phyloP scores from a whole-genome alignment of 208 protist genomes.

The Leishmania tarentolae region DNA sequence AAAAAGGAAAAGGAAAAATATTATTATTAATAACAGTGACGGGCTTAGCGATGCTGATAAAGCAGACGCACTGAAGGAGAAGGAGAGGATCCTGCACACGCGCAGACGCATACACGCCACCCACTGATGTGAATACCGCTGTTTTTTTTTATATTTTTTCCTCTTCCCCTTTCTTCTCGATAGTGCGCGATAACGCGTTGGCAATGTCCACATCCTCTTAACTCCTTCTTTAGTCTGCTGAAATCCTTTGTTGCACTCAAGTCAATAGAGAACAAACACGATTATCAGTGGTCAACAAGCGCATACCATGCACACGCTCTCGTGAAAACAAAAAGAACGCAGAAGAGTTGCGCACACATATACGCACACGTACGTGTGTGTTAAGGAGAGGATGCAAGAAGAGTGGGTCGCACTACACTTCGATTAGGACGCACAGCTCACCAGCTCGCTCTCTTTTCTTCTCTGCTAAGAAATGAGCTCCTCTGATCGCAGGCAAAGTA shows the following conservation, averaged over 20 bases:
- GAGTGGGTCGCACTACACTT: background rate
- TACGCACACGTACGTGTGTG: too few relatives aligned
- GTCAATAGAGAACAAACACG: background rate
- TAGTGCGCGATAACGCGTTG: background rate
- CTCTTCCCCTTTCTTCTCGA: background rate
- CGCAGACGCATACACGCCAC: background rate
- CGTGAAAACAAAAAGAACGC: background rate
- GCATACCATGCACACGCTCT: background rate
- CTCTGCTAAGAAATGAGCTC: background rate
- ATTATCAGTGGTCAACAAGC: background rate
- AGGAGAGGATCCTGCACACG: background rate
- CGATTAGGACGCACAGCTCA: background rate
- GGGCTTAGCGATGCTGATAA: background rate
- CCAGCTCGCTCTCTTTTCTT: background rate
- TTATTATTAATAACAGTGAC: background rate
- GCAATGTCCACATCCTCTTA: background rate
- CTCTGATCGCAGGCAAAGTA: background rate
- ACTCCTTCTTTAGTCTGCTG: background rate
- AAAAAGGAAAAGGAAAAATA: background rate
- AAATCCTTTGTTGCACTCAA: background rate
- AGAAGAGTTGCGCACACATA: background rate
- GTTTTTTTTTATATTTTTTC: too few relatives aligned
- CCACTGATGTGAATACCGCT: background rate
- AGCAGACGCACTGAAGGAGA: background rate
- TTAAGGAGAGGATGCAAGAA: background rate